These are phyloP conservation scores for Plectosphaerella plurivora DNA, from an alignment of 2,329 filamentous ascomycete genomes.

Conservation along the genomic window DNA sequence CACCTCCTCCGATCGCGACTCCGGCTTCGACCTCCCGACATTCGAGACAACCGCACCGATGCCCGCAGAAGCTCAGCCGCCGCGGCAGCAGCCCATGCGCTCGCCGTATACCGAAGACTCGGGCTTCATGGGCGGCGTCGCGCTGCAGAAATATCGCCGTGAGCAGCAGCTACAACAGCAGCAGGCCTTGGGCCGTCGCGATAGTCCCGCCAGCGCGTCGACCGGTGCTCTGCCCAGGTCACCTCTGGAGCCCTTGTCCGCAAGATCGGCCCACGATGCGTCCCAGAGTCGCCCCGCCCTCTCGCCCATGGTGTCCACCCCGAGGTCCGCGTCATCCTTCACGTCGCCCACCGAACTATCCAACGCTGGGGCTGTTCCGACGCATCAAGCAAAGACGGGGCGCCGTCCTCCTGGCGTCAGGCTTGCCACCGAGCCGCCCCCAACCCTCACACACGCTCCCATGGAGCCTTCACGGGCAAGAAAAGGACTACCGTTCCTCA, in stretches of 20 bases:
- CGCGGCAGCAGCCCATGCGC: conserved; percentile 21
- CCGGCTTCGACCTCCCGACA: conserved; percentile 8
- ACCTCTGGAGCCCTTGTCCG: too few relatives aligned
- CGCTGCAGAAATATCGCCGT: conserved; percentile 45
- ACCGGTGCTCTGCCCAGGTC: too few relatives aligned
- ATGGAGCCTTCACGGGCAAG: conserved; percentile 41
- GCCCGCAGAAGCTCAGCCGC: conserved; percentile 8
- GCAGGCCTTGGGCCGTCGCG: conserved; percentile 2
- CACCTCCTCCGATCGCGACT: conserved; percentile 32
- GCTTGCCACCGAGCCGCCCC: conserved; percentile 29
- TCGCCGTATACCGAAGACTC: conserved; percentile 31
- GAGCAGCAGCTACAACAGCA: conserved; percentile 22
- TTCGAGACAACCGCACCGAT: conserved; percentile 9
- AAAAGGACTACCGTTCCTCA: conserved; percentile 53
- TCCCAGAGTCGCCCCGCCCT: neutral
- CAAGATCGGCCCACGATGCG: too few relatives aligned
- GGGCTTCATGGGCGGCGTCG: conserved; percentile 52
- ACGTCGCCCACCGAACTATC: conserved; percentile 46
- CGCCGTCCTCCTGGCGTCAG: conserved; percentile 39
- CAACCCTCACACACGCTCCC: conserved; percentile 11
- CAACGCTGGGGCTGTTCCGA: conserved; percentile 1
- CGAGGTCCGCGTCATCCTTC: conserved; percentile 37
- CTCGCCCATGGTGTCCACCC: conserved; percentile 4
- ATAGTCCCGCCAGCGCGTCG: too few relatives aligned
- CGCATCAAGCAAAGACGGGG: conserved; percentile 16